Conservation (phyloP, 805 yeast species). For the Starmerella apis region DNA sequence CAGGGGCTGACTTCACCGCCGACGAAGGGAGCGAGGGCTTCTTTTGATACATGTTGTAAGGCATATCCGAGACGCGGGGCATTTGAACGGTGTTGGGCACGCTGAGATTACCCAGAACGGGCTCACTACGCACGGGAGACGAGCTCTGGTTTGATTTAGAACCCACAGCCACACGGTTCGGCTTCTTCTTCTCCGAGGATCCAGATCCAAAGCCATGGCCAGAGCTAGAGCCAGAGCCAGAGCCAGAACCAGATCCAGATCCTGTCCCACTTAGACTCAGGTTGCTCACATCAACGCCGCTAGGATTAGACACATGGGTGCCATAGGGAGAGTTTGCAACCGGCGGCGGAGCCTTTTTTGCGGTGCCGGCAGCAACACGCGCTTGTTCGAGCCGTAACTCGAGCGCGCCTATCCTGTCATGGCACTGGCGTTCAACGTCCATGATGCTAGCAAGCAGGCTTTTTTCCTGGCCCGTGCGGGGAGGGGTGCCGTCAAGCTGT, state of each 20-base stretch:
- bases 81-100: constrained; percentile 4
- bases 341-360: constrained; percentile 11
- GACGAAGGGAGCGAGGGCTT: constrained; percentile 11
- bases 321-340: constrained; percentile 25
- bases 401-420: constrained; percentile 30
- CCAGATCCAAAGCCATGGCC: no score
- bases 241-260: no score
- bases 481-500: constrained; percentile 28
- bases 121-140: constrained; percentile 5
- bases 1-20: constrained; percentile 1
- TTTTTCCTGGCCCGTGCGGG: constrained; percentile 31
- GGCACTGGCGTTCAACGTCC: constrained; percentile 36
- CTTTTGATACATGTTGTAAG: constrained; percentile 22
- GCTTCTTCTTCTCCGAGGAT: constrained; percentile 8
- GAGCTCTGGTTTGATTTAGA: constrained; percentile 11
- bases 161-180: constrained; percentile 25
- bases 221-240: no score
- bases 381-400: constrained; percentile 14
- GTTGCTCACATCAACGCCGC: constrained; percentile 7
- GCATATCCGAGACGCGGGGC: constrained; percentile 25
- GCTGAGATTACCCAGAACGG: constrained; percentile 4
- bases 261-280: constrained; percentile 3
- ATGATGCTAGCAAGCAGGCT: constrained; percentile 31
- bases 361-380: constrained; percentile 9
- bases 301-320: constrained; percentile 15